Evolutionary conservation across 2,329 filamentous ascomycete genomes (phyloP).

Genomic region (Aspergillus sp.): DNA sequence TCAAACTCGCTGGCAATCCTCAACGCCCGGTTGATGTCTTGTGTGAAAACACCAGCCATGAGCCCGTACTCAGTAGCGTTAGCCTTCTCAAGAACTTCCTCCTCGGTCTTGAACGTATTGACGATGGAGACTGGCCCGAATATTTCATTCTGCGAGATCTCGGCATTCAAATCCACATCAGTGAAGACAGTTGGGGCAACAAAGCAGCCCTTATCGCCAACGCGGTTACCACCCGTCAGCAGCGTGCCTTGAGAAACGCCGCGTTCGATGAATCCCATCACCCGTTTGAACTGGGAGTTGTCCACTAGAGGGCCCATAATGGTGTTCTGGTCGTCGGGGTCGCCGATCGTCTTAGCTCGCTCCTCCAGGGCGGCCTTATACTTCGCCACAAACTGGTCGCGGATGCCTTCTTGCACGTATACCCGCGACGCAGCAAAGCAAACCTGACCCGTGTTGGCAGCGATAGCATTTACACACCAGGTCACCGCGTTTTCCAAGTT

Average conservation of each 20-base stretch:
- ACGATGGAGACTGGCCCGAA: conserved; percentile 10
- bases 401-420: conserved; percentile 30
- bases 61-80: conserved; percentile 12
- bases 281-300: conserved; percentile 1
- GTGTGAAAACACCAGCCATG: conserved; percentile 12
- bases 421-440: conserved; percentile 30
- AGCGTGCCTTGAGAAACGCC: background rate
- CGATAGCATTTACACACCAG: conserved; percentile 28
- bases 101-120: conserved; percentile 10
- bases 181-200: conserved; percentile 5
- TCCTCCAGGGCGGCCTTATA: background rate
- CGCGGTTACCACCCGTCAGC: background rate
- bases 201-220: conserved; percentile 6
- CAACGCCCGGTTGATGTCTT: conserved; percentile 11
- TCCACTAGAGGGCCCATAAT: conserved; percentile 7
- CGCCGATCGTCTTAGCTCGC: background rate
- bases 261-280: background rate
- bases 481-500: conserved; percentile 30
- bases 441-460: conserved; percentile 29
- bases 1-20: conserved; percentile 7
- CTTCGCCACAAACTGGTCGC: background rate
- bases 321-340: conserved; percentile 1
- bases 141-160: conserved; percentile 6
- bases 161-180: background rate
- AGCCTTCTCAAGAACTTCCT: conserved; percentile 9